Evolutionary conservation across 1,284 basidiomycete species (phyloP), one percentile per base, ranked within the genome.

Genomic region (Ceratobasidium sp.): DNA sequence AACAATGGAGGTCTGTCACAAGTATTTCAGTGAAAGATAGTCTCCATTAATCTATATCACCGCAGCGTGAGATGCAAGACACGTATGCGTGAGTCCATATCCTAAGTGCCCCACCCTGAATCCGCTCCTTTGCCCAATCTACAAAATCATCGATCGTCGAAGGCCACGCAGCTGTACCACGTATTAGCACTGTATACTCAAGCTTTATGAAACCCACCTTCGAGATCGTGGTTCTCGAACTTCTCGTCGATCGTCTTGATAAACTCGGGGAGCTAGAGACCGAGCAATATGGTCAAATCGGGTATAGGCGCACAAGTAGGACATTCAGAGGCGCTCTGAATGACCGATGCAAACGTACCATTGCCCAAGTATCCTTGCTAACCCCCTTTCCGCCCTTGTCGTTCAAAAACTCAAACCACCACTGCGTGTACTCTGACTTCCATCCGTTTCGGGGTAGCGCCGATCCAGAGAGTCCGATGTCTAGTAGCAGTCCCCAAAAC

Each of bases 351-450:
- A 50, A 70, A 79, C 82, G 68, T 71, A 94, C 93, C 86, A 96
- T 91, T 60, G 84, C 82, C 96, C 96, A 98, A 1, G 94, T 95
- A 81, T 98, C 96, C 80, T 93, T 94, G 79, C 91, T 95, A 40
- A 98, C 85, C 3, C 94, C 94, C 77, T 92, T 93, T 10, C 83
- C 84, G 10, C 87, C 89, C 74, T 86, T 88, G 75, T 86, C 82
- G 45, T 80, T 82, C 74, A 96, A 78, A 77, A 91, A 98, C 42
- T 91, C 88, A 75, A 93, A 87, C 96, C 96, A 98, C 83, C 87
- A 85, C 15, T 87, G 80, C 20, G 87, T 87, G 75, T 94, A 87
- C 68, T 85, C 81, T 35, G 82, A 77, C 54, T 85, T 83, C 86
- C 93, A 96, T 8, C 87, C 87, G 73, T 81, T 74, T 76, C 86